phyloP scores from a whole-genome alignment of 2,329 filamentous ascomycete genomes.

The Sporothrix globosa region DNA sequence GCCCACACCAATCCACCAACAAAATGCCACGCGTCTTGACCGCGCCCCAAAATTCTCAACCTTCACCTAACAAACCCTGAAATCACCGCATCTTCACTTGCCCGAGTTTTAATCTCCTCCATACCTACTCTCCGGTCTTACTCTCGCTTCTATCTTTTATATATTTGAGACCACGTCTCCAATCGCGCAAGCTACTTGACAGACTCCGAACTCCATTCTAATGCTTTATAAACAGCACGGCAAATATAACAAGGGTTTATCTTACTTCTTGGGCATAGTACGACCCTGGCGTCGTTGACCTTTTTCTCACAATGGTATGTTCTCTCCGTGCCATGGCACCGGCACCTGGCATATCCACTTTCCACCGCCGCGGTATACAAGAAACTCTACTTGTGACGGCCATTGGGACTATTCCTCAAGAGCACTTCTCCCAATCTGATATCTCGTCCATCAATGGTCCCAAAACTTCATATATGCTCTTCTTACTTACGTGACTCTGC shows the following conservation, averaged over 20 bases:
- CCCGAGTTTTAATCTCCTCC: background rate
- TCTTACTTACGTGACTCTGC: constrained; percentile 29
- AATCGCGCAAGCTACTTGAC: background rate
- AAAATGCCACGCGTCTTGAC: background rate
- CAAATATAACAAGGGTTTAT: too few relatives aligned
- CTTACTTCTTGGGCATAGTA: background rate
- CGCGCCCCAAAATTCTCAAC: background rate
- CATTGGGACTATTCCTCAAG: background rate
- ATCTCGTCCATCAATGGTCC: background rate
- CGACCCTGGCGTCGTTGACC: background rate
- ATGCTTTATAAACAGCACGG: background rate
- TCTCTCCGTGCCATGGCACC: background rate
- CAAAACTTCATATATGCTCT: background rate
- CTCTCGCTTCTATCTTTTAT: background rate
- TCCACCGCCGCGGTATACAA: too few relatives aligned
- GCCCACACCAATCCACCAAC: constrained; percentile 24
- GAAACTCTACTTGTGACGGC: background rate
- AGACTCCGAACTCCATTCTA: background rate
- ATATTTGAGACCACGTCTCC: background rate
- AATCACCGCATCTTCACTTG: background rate
- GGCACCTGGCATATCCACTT: background rate
- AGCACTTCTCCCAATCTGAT: background rate
- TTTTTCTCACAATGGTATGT: constrained; percentile 5
- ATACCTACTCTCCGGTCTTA: background rate
- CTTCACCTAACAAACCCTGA: constrained; percentile 12